Evolutionary conservation across 805 yeast genomes (phyloP).

Genomic region (Monosporozyma aerobia): DNA sequence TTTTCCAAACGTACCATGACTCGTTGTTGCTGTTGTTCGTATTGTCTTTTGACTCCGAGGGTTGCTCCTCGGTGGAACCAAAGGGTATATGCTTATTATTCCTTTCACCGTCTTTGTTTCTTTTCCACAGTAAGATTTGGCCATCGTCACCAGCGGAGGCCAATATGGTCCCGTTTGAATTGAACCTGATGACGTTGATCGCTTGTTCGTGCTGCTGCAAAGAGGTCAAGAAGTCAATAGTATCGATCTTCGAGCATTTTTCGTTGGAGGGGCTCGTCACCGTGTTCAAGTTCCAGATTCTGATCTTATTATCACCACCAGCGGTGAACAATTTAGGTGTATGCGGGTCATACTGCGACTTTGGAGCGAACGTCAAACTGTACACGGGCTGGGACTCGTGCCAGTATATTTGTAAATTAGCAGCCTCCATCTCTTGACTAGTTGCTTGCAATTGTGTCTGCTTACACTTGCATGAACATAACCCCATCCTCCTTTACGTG

Average conservation of each 20-base stretch:
- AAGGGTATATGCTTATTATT: constrained; percentile 48
- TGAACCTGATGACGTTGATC: constrained; percentile 82
- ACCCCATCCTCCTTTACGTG: not conserved
- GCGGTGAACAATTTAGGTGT: constrained; percentile 64
- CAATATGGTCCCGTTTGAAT: constrained; percentile 51
- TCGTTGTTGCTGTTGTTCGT: constrained; percentile 43
- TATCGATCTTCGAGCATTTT: constrained; percentile 12
- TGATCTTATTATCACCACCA: constrained; percentile 89
- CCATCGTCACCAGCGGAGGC: constrained; percentile 98
- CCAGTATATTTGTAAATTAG: constrained; percentile 30
- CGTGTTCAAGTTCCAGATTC: constrained; percentile 40
- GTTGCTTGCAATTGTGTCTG: not conserved
- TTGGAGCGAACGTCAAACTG: constrained; percentile 54
- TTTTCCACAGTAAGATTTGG: constrained; percentile 69
- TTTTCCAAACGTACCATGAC: constrained; percentile 49
- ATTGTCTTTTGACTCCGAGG: constrained; percentile 26
- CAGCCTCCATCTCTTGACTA: constrained; percentile 12
- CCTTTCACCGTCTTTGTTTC: constrained; percentile 42
- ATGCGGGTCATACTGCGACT: constrained; percentile 3
- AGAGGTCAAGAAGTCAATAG: constrained; percentile 71
- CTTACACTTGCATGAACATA: not conserved
- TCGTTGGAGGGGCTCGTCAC: constrained; percentile 12
- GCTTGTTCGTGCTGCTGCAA: constrained; percentile 87
- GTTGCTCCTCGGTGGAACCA: constrained; percentile 1
- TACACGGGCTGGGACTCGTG: constrained; percentile 66